Evolutionary conservation across 106 monocot genomes (phyloP), one percentile per base, ranked within the genome.

Genomic region (Acanthochlamys bracteata): DNA sequence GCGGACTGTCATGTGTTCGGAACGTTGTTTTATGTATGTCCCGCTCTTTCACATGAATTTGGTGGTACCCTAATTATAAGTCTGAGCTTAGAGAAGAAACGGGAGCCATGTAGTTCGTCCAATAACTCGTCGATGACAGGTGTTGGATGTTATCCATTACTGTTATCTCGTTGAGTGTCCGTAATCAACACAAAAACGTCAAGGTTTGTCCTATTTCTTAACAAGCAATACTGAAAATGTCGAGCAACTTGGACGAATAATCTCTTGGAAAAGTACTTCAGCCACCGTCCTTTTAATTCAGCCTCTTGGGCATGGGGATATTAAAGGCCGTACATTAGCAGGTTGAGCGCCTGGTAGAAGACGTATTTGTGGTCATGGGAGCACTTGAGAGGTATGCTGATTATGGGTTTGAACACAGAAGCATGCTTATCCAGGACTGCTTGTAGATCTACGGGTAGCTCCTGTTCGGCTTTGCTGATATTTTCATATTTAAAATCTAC

Each of bases 121-220:
- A 63, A 23, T n/a, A 63, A 10, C 20, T 63, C 63, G n/a, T 63
- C 63, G 23, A 63, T 63, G 10, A 63, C 63, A 13, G 19, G 63
- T 19, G 43, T 63, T 6, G 42, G 63, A n/a, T 16, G 43, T 19
- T 16, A 42, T 63, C 17, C 10, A 15, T 42, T 14, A 63, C n/a
- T 3, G 42, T 63, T 4, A 63, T 42, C 4, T 16, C 22, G 10
- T 45, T 63, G n/a, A 63, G 63, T 0, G 63, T 42, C 0, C 42
- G 42, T 63, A 63, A 23, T 63, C 63, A 11, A 63, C 42, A 20
- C 63, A 43, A n/a, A 63, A 63, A 7, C 63, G 40, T 20, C 63
- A 63, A 20, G 42, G 3, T 42, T 20, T n/a, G 41, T 63, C 63
- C 26, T 42, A 7, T 20, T 63, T 63, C 63, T 43, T 63, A 14